Evolutionary conservation across 1,139 yeast genomes (phyloP).

Genomic region (Saccharomyces hybrid): DNA sequence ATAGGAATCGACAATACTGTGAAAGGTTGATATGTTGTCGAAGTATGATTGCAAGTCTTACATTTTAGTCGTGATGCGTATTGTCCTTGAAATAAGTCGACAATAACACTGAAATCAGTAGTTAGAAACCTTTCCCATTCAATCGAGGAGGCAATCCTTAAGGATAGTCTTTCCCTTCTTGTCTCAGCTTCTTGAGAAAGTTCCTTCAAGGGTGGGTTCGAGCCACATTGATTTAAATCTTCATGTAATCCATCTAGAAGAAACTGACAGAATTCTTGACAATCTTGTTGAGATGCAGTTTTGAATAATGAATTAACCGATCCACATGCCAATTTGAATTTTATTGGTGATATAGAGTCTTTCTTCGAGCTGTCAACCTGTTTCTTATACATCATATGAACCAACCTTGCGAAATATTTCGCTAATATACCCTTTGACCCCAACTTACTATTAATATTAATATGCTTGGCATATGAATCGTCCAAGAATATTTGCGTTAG

Average conservation of each 20-base stretch:
- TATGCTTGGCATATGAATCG: constrained; percentile 59
- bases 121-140: constrained; percentile 92
- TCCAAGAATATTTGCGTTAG: constrained; percentile 42
- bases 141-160: constrained; percentile 78
- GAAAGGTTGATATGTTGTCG: constrained; percentile 82
- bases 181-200: constrained; percentile 71
- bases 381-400: constrained; percentile 45
- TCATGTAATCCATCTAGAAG: constrained; percentile 81
- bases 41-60: constrained; percentile 63
- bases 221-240: constrained; percentile 69
- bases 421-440: constrained; percentile 85
- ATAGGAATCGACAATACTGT: constrained; percentile 70
- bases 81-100: constrained; percentile 86
- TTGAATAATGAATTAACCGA: constrained; percentile 62
- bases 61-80: constrained; percentile 75
- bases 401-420: constrained; percentile 57
- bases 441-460: constrained; percentile 64
- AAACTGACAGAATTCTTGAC: constrained; percentile 82
- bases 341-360: constrained; percentile 34
- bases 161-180: constrained; percentile 63
- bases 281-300: constrained; percentile 85
- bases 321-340: constrained; percentile 59
- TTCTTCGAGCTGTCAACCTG: constrained; percentile 13
- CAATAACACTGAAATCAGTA: constrained; percentile 76
- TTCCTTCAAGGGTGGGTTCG: constrained; percentile 44